These are phyloP conservation scores for Emericellopsis terricola DNA, from an alignment of 495 filamentous ascomycete species.

Conservation along the genomic window DNA sequence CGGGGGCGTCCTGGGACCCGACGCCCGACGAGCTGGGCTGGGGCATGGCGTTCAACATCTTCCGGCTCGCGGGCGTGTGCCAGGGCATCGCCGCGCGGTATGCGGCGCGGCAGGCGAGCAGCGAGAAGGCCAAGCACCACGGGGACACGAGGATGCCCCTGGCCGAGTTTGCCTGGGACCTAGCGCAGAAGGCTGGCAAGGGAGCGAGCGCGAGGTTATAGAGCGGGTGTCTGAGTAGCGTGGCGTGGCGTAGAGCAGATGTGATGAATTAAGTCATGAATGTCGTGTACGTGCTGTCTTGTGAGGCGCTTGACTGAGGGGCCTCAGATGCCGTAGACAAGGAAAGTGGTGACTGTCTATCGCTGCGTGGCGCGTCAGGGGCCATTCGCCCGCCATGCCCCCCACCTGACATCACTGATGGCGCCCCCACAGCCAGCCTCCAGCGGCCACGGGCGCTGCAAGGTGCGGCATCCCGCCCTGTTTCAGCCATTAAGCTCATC, in stretches of 20 bases:
- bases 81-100: conserved; percentile 85
- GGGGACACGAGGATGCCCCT: conserved; percentile 43
- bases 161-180: conserved; percentile 58
- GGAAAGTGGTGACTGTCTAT: not conserved
- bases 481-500: too few relatives aligned
- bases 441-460: too few relatives aligned
- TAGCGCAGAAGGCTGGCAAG: conserved; percentile 15
- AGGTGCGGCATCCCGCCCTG: too few relatives aligned
- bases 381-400: too few relatives aligned
- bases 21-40: conserved; percentile 45
- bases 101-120: conserved; percentile 78
- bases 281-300: too few relatives aligned
- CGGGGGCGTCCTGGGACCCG: too few relatives aligned
- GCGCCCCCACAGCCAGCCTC: too few relatives aligned
- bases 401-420: too few relatives aligned
- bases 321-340: not conserved
- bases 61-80: conserved; percentile 59
- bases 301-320: too few relatives aligned
- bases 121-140: conserved; percentile 58
- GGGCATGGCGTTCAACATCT: conserved; percentile 43
- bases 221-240: not conserved
- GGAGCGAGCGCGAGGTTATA: too few relatives aligned
- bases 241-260: not conserved
- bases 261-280: not conserved
- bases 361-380: too few relatives aligned